Base-by-base conservation (phyloP, 805 yeast genomes). In the Cyberlindnera nakhonratchasimensis region DNA sequence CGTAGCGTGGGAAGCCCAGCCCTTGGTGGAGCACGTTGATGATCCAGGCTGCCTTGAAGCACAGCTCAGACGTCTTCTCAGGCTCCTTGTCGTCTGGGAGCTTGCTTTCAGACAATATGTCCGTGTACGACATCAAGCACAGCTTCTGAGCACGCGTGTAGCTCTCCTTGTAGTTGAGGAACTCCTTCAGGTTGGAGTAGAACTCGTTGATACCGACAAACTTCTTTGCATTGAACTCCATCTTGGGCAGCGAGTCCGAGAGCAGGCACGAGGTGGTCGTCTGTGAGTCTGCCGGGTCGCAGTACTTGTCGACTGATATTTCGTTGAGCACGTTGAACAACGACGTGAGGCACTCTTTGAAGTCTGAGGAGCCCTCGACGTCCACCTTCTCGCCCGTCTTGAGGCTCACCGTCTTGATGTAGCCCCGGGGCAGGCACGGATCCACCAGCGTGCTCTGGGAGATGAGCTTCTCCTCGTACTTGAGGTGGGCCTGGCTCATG, bases 201-300 rank as follows among this genome's bases (percentile, higher is more conserved):
- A 79, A 79, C 5, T 84, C 86, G 46, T 83, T 77, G 8, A 81
- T 82, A 0, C 86, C 87, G 30, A 77, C 65, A 43, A 81, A 80
- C 43, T 72, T 74, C 48, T 76, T 72, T 25, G 73, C 63, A 36
- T 74, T 74, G 52, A 80, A 77, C 49, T 75, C 79, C 60, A 80
- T 74, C 7, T 74, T 64, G 0, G 86, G 86, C 22, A 76, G 65
- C 17, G 69, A 57, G 48, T 77, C 80, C 35, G 70, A 67, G 31
- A 79, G 56, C 11, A 79, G 58, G 58, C 86, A 80, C 3, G 78
- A 65, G 1, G 71, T 63, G 5, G 53, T 42, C 4, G 52, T 45
- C 14, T 37, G 39, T 10, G 51, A 33, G 12, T 56, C 54, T 10
- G 39, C 37, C 11, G 43, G 49, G 30, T 55, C 43, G 34, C 61